Conservation (phyloP, 2,329 filamentous ascomycete species). For the Botrytis cinerea region DNA sequence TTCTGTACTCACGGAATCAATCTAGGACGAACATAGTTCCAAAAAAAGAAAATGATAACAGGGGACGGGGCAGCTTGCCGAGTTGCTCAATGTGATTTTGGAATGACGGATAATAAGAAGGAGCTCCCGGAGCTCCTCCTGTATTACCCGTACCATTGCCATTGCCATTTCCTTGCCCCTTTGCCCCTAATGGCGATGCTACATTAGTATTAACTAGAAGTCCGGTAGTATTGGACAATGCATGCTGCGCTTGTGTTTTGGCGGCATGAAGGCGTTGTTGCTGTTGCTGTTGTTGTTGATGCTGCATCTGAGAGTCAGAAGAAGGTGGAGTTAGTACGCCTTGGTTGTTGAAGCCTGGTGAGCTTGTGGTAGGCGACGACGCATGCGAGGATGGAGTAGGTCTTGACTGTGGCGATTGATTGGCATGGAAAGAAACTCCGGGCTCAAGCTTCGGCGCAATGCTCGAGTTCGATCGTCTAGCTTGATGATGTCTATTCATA, state of each 20-base stretch:
- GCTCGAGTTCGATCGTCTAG: constrained; percentile 69
- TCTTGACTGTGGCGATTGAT: constrained; percentile 68
- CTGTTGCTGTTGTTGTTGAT: constrained; percentile 51
- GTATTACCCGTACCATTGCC: constrained; percentile 42
- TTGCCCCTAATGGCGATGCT: constrained; percentile 36
- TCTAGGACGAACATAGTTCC: constrained; percentile 67
- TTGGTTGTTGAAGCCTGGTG: constrained; percentile 59
- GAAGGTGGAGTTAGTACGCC: constrained; percentile 63
- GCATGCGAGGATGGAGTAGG: constrained; percentile 81
- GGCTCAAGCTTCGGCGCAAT: constrained; percentile 74
- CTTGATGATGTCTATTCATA: constrained; percentile 73
- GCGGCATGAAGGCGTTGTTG: constrained; percentile 40
- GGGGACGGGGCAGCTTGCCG: constrained; percentile 71
- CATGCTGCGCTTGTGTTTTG: constrained; percentile 36
- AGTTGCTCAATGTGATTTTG: constrained; percentile 84
- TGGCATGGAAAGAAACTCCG: constrained; percentile 42
- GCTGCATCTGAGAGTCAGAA: constrained; percentile 55
- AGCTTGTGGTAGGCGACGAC: constrained; percentile 65
- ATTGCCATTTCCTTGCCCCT: constrained; percentile 39
- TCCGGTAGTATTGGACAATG: constrained; percentile 34
- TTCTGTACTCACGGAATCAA: constrained; percentile 71
- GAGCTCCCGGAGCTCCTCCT: constrained; percentile 45
- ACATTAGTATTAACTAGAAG: constrained; percentile 36
- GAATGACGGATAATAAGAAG: constrained; percentile 73
- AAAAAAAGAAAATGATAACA: constrained; percentile 48